Percentiles rank a stretch among this genome's conserved stretches.
These are phyloP conservation scores for Suhomyces kilbournensis DNA, from an alignment of 805 yeast species.

Conservation along the genomic window DNA sequence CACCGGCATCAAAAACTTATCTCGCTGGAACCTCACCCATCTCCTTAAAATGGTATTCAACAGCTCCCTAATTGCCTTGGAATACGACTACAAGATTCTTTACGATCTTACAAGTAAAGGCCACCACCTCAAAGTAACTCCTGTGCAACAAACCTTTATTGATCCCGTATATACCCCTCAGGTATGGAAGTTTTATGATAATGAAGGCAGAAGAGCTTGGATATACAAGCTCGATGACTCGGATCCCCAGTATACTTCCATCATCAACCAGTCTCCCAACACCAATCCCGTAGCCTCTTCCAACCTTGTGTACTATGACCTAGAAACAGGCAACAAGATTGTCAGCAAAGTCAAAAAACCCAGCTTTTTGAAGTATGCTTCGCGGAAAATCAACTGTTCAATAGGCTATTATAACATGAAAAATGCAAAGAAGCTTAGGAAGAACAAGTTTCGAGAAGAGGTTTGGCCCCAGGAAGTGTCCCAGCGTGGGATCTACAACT, in stretches of 20 bases:
- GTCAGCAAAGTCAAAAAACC: constrained; percentile 46
- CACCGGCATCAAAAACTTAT: constrained; percentile 58
- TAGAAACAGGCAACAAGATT: constrained; percentile 61
- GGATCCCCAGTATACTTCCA: constrained; percentile 31
- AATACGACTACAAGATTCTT: constrained; percentile 57
- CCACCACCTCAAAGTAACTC: constrained; percentile 26
- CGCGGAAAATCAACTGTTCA: constrained; percentile 54
- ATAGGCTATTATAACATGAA: constrained; percentile 46
- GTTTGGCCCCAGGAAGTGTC: constrained; percentile 54
- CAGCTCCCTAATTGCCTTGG: constrained; percentile 52
- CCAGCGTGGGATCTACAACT: constrained; percentile 55
- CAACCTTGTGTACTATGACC: constrained; percentile 56
- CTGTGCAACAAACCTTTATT: constrained; percentile 28
- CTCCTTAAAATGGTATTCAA: constrained; percentile 28
- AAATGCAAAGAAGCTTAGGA: constrained; percentile 17
- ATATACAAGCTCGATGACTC: constrained; percentile 46
- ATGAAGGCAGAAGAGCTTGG: constrained; percentile 82
- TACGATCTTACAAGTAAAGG: constrained; percentile 45
- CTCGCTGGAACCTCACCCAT: constrained; percentile 49
- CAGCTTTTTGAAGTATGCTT: constrained; percentile 49
- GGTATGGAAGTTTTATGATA: constrained; percentile 52
- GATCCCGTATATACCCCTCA: constrained; percentile 26
- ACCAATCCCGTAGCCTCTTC: constrained; percentile 14
- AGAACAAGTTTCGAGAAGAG: constrained; percentile 27
- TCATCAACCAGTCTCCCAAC: constrained; percentile 16